phyloP scores from a whole-genome alignment of 2,329 filamentous ascomycete species.

The Beauveria scarabaeidicola region DNA sequence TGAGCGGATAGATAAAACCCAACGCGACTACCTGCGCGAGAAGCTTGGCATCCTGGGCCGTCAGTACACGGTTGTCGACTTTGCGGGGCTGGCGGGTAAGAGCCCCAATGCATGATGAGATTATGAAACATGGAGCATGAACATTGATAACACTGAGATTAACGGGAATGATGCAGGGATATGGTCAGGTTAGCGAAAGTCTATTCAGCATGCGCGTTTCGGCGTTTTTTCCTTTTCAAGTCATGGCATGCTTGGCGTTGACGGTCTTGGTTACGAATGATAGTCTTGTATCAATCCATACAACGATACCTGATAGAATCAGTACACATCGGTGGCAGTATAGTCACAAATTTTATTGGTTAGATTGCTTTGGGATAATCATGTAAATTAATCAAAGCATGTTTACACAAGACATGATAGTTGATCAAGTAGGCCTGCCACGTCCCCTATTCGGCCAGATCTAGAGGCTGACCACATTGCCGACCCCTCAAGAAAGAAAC shows the following conservation, averaged over 20 bases:
- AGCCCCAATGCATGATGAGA: slow-evolving; percentile 14
- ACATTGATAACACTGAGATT: not conserved
- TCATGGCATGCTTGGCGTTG: not conserved
- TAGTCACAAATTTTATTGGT: not conserved
- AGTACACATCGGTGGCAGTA: not conserved
- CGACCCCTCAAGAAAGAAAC: not conserved
- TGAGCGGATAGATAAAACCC: slow-evolving; percentile 36
- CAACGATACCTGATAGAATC: not conserved
- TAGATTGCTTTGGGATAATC: not conserved
- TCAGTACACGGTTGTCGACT: slow-evolving; percentile 23
- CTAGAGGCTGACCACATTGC: not conserved
- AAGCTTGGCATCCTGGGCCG: slow-evolving; percentile 28
- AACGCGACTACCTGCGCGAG: slow-evolving; percentile 32
- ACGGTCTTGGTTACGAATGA: not conserved
- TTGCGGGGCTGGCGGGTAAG: slow-evolving; percentile 18
- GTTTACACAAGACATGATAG: not conserved
- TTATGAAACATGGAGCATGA: not conserved
- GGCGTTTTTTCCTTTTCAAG: not conserved
- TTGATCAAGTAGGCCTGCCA: not conserved
- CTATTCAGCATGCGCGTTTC: not conserved
- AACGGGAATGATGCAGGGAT: not conserved
- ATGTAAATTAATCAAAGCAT: not conserved
- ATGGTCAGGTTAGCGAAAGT: not conserved
- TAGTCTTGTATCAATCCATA: not conserved
- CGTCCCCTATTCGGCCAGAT: not conserved